A percentile compares a stretch with the other conserved stretches of the same genome.
Conservation (phyloP, 345 rosid species). For the Camelina sativa region DNA sequence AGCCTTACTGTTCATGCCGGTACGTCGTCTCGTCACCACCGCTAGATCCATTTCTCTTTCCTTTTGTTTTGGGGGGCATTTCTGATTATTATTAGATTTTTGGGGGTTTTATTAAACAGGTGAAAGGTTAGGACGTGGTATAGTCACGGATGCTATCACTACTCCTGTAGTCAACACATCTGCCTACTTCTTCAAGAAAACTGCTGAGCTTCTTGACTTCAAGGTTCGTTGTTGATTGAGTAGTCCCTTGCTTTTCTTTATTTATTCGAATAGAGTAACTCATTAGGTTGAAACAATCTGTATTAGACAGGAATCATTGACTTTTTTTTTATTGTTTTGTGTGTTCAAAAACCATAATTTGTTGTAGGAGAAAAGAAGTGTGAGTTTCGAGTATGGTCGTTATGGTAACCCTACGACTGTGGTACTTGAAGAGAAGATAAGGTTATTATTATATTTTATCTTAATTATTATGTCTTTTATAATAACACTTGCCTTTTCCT, state of each 20-base stretch:
- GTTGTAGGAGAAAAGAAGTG: slow-evolving; percentile 76
- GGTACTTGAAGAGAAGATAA: slow-evolving; percentile 83
- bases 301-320: background rate
- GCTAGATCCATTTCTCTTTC: slow-evolving; percentile 5
- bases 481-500: background rate
- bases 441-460: slow-evolving; percentile 48
- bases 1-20: slow-evolving; percentile 96
- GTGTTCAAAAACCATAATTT: background rate
- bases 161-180: slow-evolving; percentile 95
- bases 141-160: slow-evolving; percentile 95
- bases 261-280: background rate
- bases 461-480: background rate
- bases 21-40: slow-evolving; percentile 26
- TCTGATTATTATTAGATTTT: background rate
- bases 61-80: background rate
- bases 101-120: slow-evolving; percentile 48
- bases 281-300: slow-evolving; percentile 1
- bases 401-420: slow-evolving; percentile 97
- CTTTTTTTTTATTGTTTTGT: background rate
- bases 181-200: slow-evolving; percentile 89
- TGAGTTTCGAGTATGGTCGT: slow-evolving; percentile 94
- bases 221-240: slow-evolving; percentile 55
- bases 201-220: slow-evolving; percentile 86
- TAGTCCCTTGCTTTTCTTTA: background rate
- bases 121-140: slow-evolving; percentile 94